Evolutionary conservation across 352 stramenopile species (phyloP).

Genomic region (Phytophthora sojae): DNA sequence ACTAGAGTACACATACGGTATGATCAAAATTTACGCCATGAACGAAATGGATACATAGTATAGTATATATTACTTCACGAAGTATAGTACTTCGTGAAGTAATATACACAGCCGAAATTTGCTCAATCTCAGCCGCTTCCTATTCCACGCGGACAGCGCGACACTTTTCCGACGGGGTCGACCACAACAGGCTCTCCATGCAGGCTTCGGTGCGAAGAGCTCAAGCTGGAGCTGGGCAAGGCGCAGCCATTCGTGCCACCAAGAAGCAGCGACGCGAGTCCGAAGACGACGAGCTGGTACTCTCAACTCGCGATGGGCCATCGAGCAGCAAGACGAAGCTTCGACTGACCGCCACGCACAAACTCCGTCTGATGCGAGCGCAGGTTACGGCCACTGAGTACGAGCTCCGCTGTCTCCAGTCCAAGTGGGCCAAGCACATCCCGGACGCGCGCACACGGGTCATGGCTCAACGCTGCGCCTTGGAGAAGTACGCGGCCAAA

Average conservation of each 20-base stretch:
- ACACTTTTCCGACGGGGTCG: too few relatives aligned
- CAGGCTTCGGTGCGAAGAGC: too few relatives aligned
- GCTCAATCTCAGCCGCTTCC: too few relatives aligned
- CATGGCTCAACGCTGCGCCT: neutral
- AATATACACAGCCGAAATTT: too few relatives aligned
- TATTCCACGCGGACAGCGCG: too few relatives aligned
- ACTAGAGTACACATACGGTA: too few relatives aligned
- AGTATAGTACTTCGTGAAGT: too few relatives aligned
- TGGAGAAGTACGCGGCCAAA: neutral
- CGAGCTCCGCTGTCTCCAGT: conserved; percentile 21
- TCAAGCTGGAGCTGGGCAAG: too few relatives aligned
- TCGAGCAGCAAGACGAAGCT: neutral
- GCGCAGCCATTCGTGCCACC: neutral
- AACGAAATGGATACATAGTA: too few relatives aligned
- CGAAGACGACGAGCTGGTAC: neutral
- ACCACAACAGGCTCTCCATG: too few relatives aligned
- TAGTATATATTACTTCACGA: too few relatives aligned
- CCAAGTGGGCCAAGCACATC: conserved; percentile 29
- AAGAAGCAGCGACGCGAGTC: neutral
- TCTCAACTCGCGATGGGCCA: neutral
- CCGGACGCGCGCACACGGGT: conserved; percentile 10
- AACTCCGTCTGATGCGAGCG: conserved; percentile 11
- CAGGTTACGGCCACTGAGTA: conserved; percentile 37
- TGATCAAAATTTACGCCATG: too few relatives aligned
- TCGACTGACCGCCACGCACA: neutral